A percentile compares a stretch with the other conserved stretches of the same genome.
Evolutionary conservation across 768 basidiomycete genomes (phyloP).

Genomic region (Hemileccinum impolitum): DNA sequence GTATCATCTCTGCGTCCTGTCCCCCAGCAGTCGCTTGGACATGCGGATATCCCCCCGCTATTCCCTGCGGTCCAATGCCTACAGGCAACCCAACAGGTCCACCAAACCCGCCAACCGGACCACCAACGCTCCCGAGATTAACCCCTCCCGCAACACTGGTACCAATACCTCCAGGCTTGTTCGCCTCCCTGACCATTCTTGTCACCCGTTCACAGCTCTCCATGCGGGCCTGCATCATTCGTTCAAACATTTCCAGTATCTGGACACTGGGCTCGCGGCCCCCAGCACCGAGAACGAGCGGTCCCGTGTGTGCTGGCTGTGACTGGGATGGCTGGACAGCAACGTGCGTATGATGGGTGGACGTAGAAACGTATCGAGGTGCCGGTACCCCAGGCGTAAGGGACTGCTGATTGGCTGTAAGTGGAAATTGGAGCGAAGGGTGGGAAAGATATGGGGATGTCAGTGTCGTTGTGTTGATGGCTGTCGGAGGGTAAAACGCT

Average conservation of each 20-base stretch:
- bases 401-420: constrained; percentile 10
- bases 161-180: constrained; percentile 18
- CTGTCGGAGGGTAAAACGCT: constrained; percentile 29
- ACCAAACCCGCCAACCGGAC: constrained; percentile 29
- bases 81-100: constrained; percentile 25
- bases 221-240: constrained; percentile 71
- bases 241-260: constrained; percentile 65
- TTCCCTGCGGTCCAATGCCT: constrained; percentile 20
- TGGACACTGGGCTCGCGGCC: constrained; percentile 43
- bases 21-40: constrained; percentile 9
- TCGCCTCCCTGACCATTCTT: constrained; percentile 45
- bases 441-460: constrained; percentile 32
- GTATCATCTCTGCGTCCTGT: neutral
- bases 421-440: constrained; percentile 27
- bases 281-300: constrained; percentile 28
- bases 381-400: constrained; percentile 9
- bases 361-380: constrained; percentile 8
- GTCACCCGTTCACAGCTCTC: constrained; percentile 71
- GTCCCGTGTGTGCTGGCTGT: constrained; percentile 17
- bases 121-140: constrained; percentile 23
- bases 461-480: constrained; percentile 28
- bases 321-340: constrained; percentile 9
- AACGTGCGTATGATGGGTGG: constrained; percentile 10
- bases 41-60: constrained; percentile 14
- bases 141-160: constrained; percentile 8